These are phyloP conservation scores for Stipa capillata DNA, from an alignment of 176 grass and related monocot genomes.

Conservation along the genomic window DNA sequence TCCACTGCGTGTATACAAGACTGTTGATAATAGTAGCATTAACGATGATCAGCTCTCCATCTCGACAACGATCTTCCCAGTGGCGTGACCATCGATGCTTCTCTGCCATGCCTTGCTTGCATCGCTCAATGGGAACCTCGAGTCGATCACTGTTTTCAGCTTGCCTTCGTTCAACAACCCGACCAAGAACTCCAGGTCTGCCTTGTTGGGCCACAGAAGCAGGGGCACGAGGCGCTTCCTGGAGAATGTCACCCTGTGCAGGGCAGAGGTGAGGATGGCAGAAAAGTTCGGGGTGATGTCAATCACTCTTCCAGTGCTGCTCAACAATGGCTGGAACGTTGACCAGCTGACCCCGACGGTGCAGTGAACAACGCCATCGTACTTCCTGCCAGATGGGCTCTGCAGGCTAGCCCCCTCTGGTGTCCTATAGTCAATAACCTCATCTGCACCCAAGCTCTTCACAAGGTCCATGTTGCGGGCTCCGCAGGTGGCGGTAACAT, in stretches of 20 bases:
- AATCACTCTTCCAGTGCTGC: constrained; percentile 26
- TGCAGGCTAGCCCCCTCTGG: constrained; percentile 42
- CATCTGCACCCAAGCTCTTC: constrained; percentile 49
- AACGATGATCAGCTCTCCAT: constrained; percentile 5
- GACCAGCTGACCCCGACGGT: constrained; percentile 37
- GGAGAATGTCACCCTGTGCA: constrained; percentile 25
- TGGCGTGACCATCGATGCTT: constrained; percentile 68
- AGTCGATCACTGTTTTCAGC: constrained; percentile 51
- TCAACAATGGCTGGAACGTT: constrained; percentile 34
- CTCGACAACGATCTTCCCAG: constrained; percentile 61
- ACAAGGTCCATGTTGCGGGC: constrained; percentile 45
- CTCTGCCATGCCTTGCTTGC: constrained; percentile 41
- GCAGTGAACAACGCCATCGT: constrained; percentile 56
- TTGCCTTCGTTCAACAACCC: constrained; percentile 45
- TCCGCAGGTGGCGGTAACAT: constrained; percentile 55
- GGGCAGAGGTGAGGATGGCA: neutral
- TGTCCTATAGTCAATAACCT: constrained; percentile 62
- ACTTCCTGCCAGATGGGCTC: constrained; percentile 48
- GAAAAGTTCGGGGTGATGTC: constrained; percentile 39
- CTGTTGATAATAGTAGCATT: neutral
- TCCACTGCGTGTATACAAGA: neutral
- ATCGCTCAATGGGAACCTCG: constrained; percentile 30
- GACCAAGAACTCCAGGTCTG: constrained; percentile 55
- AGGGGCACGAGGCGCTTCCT: constrained; percentile 51
- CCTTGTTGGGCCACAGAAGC: constrained; percentile 12